Evolutionary conservation across 106 monocot genomes (phyloP).

Genomic region (Dioscorea zingiberensis): DNA sequence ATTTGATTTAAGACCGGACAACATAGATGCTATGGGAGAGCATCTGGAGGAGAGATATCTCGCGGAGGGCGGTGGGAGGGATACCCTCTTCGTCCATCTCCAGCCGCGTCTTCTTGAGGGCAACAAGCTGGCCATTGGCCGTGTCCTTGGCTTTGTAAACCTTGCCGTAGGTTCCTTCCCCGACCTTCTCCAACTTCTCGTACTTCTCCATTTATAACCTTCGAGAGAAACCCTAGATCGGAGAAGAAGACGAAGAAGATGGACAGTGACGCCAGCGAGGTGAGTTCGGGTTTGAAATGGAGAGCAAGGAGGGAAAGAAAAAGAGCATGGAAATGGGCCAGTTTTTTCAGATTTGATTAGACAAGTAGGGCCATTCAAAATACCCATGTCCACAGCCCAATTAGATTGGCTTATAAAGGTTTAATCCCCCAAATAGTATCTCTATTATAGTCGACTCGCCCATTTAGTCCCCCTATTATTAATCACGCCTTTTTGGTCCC

Average conservation of each 20-base stretch:
- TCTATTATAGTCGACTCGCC: too few species aligned
- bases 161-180: conserved; percentile 99
- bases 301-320: background rate
- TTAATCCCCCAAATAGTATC: too few species aligned
- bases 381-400: too few species aligned
- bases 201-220: conserved; percentile 71
- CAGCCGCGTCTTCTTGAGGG: conserved; percentile 95
- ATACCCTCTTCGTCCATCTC: conserved; percentile 99
- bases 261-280: background rate
- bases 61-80: conserved; percentile 94
- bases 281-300: background rate
- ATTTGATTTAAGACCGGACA: conserved; percentile 69
- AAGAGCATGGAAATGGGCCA: too few species aligned
- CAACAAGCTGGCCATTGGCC: conserved; percentile 84
- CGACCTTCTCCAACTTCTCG: conserved; percentile 99
- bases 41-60: conserved; percentile 91
- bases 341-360: too few species aligned
- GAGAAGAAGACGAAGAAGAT: background rate
- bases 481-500: too few species aligned
- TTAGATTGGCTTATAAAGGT: too few species aligned
- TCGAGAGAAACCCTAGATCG: background rate
- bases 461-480: too few species aligned
- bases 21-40: conserved; percentile 87
- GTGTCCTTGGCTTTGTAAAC: conserved; percentile 96
- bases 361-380: too few species aligned